These are phyloP conservation scores for Periglandula ipomoeae DNA, from an alignment of 2,329 filamentous ascomycete genomes.

Conservation along the genomic window DNA sequence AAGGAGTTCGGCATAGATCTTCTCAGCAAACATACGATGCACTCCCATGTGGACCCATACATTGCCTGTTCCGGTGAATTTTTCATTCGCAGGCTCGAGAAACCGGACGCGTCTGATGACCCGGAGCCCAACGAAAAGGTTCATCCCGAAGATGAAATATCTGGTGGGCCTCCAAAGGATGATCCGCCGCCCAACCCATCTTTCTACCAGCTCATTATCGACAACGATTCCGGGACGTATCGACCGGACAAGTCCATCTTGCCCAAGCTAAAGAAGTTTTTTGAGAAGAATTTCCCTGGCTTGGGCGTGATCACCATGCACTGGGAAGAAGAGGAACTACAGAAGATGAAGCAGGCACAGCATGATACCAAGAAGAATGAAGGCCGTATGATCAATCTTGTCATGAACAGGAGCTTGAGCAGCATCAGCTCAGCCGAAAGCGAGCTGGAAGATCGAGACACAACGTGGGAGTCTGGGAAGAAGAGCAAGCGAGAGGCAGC, in stretches of 20 bases:
- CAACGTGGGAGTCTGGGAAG: conserved; percentile 26
- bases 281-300: conserved; percentile 66
- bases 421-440: conserved; percentile 45
- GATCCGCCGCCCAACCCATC: conserved; percentile 36
- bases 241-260: conserved; percentile 72
- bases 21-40: conserved; percentile 93
- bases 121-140: conserved; percentile 35
- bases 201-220: conserved; percentile 79
- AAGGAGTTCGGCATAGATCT: conserved; percentile 93
- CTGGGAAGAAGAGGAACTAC: conserved; percentile 68
- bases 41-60: conserved; percentile 84
- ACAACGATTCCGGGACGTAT: conserved; percentile 93
- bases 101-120: conserved; percentile 34
- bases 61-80: conserved; percentile 92
- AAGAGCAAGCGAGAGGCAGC: conserved; percentile 45
- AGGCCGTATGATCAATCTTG: conserved; percentile 41
- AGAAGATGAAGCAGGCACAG: conserved; percentile 68
- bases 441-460: conserved; percentile 37
- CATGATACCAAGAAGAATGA: conserved; percentile 61
- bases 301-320: conserved; percentile 66
- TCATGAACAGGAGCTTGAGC: conserved; percentile 47
- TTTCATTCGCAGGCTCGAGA: conserved; percentile 64
- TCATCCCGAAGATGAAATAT: conserved; percentile 41
- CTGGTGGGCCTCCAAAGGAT: conserved; percentile 35
- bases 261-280: conserved; percentile 59